Evolutionary conservation across 1,284 basidiomycete species (phyloP).

Genomic region (Trichosporon coremiiforme): DNA sequence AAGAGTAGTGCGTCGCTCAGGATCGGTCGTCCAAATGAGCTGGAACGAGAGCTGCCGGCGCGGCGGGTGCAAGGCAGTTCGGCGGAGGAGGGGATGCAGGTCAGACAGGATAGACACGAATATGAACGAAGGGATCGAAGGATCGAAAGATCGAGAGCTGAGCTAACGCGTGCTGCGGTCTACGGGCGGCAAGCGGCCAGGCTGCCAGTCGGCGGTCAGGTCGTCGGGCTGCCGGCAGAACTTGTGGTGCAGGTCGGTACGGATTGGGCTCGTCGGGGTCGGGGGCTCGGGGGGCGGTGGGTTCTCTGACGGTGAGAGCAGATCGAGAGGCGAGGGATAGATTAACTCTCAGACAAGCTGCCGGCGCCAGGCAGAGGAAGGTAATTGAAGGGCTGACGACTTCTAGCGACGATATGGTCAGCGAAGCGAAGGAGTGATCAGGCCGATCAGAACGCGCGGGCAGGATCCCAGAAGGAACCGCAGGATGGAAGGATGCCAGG

Average conservation of each 20-base stretch:
- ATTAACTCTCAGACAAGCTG: conserved; percentile 3
- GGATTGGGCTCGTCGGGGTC: neutral
- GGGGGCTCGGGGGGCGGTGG: neutral
- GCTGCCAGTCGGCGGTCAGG: neutral
- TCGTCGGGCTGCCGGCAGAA: neutral
- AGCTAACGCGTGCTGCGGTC: neutral
- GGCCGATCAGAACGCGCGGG: neutral
- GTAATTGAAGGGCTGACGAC: neutral
- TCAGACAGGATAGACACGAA: conserved; percentile 3
- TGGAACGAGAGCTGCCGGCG: neutral
- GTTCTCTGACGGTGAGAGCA: neutral
- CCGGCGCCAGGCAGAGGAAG: neutral
- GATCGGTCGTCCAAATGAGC: conserved; percentile 3
- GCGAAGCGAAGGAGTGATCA: neutral
- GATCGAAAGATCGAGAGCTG: conserved; percentile 11
- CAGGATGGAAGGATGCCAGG: neutral
- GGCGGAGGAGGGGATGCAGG: conserved; percentile 1
- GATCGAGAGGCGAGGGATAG: neutral
- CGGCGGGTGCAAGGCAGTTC: conserved; percentile 6
- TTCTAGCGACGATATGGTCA: neutral
- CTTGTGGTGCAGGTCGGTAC: neutral
- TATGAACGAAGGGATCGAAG: conserved; percentile 12
- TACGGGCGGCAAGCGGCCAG: neutral
- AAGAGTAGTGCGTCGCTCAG: conserved; percentile 2
- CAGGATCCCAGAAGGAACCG: neutral